Base-by-base conservation (phyloP, 2,329 filamentous ascomycete species). In the Botrytis tulipae region DNA sequence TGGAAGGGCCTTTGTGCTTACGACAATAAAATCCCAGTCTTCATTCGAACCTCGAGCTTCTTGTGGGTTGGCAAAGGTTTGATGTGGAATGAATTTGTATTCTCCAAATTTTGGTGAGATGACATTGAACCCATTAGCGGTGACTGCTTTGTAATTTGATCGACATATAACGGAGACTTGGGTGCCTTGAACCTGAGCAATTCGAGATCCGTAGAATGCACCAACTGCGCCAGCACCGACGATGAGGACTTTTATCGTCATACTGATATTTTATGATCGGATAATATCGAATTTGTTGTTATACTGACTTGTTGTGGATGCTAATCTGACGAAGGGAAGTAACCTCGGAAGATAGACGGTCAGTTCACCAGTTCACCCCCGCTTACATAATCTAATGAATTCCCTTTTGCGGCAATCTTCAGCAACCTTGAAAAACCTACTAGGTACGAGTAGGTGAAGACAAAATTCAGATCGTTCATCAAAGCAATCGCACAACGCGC, bases 131-230 rank as follows among this genome's bases (percentile, higher is more conserved):
- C 92, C 92, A 37, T 86, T 83, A 16, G 83, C 81, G 71, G 86
- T 85, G 63, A 94, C 89, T 48, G 87, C 87, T 37, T 84, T 82
- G 84, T 92, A 93, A 83, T 94, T 94, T 59, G 91, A 93, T 67
- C 92, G 88, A 76, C 91, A 93, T 71, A 93, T 89, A 62, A 93
- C 88, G 8, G 91, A 93, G 68, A 92, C 89, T 73, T 87, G 84
- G 59, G 90, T 83, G 72, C 71, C 69, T 61, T 77, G 69, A 82
- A 88, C 87, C 77, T 88, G 84, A 77, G 92, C 89, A 25, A 93
- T 85, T 35, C 91, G 85, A 10, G 90, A 92, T 65, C 89, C 91
- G 78, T 92, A 93, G 83, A 93, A 93, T 72, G 90, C 91, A 72
- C 91, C 91, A 60, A 93, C 90, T 75, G 91, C 91, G 76, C 91